These are phyloP conservation scores for Eragrostis curvula DNA, from an alignment of 176 grass and related monocot species.

Conservation along the genomic window DNA sequence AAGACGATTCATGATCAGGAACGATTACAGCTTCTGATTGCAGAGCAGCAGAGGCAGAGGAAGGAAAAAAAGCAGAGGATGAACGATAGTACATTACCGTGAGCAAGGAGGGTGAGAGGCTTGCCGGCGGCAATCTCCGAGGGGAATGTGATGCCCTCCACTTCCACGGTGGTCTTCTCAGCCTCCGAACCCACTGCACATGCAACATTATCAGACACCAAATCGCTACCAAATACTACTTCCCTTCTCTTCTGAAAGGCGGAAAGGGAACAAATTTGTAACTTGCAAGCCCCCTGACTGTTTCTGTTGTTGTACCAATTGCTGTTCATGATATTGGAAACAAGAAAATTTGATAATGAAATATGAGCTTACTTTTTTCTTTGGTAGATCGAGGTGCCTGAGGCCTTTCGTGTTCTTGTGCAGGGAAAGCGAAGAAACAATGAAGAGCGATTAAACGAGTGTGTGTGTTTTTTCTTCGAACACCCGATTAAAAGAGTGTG, in stretches of 20 bases:
- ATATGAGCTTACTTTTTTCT: background rate
- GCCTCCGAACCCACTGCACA: constrained; percentile 44
- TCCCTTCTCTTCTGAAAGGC: background rate
- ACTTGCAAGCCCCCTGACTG: too few relatives aligned
- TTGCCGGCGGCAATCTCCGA: constrained; percentile 22
- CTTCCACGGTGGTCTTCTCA: constrained; percentile 5
- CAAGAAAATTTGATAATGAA: background rate
- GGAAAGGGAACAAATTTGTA: background rate
- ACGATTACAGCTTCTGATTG: background rate
- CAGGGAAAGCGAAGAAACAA: background rate
- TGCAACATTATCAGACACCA: background rate
- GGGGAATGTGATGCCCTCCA: constrained; percentile 51
- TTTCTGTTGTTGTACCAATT: background rate
- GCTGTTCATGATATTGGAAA: background rate
- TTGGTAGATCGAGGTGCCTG: background rate
- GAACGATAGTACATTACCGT: background rate
- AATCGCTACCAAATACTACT: too few relatives aligned
- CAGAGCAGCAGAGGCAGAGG: background rate
- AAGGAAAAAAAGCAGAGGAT: background rate
- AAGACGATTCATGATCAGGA: background rate
- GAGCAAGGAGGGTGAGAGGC: constrained; percentile 32
- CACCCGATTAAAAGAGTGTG: background rate
- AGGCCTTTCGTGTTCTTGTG: background rate
- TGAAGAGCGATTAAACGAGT: background rate
- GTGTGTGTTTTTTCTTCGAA: too few relatives aligned